A percentile compares a stretch with the other conserved stretches of the same genome.
phyloP scores from a whole-genome alignment of 495 filamentous ascomycete species.

The Podospora anserina region DNA sequence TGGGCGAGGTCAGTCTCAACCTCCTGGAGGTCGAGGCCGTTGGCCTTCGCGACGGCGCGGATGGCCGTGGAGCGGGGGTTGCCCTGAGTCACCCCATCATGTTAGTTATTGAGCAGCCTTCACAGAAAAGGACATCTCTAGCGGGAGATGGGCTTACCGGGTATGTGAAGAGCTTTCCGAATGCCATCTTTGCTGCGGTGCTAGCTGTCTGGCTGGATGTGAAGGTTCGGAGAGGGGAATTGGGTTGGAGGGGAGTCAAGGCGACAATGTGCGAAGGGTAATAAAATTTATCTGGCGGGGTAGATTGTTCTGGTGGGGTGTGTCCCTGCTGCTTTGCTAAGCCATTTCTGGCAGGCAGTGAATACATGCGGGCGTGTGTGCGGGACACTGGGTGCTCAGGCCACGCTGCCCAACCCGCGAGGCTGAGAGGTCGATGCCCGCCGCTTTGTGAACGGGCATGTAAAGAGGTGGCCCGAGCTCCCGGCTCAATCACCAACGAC shows the following conservation, averaged over 20 bases:
- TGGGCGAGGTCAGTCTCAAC: constrained; percentile 64
- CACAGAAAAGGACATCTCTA: background rate
- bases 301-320: constrained; percentile 25
- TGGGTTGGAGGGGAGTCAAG: constrained; percentile 21
- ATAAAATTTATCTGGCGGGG: constrained; percentile 37
- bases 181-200: constrained; percentile 65
- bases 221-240: constrained; percentile 18
- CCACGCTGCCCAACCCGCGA: background rate
- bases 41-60: constrained; percentile 90
- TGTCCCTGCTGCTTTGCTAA: constrained; percentile 12
- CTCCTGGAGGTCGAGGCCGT: constrained; percentile 83
- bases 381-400: constrained; percentile 1
- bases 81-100: constrained; percentile 50
- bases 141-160: constrained; percentile 55
- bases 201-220: constrained; percentile 8
- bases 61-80: constrained; percentile 88
- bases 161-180: constrained; percentile 94
- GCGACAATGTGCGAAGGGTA: constrained; percentile 21
- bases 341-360: constrained; percentile 1
- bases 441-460: background rate
- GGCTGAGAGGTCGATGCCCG: background rate
- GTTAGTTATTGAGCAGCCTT: constrained; percentile 31
- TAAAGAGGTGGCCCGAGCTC: constrained; percentile 19
- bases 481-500: background rate
- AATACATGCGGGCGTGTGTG: constrained; percentile 5